Evolutionary conservation across 2,329 filamentous ascomycete species (phyloP).

Genomic region (Aspergillus pseudotamarii): DNA sequence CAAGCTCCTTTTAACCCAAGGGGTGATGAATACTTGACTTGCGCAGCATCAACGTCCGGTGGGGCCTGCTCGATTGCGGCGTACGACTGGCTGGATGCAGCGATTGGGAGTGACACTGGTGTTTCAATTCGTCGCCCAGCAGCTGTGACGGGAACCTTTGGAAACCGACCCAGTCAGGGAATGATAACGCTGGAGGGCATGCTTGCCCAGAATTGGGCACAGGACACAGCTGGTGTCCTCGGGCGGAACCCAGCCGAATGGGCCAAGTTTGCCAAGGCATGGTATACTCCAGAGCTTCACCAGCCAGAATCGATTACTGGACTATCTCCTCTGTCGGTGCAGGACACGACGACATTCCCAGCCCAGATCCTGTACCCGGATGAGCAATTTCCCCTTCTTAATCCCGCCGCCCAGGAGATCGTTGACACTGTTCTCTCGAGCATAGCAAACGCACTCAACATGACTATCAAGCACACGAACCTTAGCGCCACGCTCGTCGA

Average conservation of each 20-base stretch:
- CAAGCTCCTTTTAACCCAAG: conserved; percentile 41
- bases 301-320: conserved; percentile 11
- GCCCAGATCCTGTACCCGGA: conserved; percentile 19
- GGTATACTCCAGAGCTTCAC: conserved; percentile 14
- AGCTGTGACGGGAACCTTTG: conserved; percentile 48
- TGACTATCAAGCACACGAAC: conserved; percentile 28
- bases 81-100: conserved; percentile 46
- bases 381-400: conserved; percentile 23
- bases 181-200: conserved; percentile 46
- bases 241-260: conserved; percentile 29
- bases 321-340: conserved; percentile 3
- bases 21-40: conserved; percentile 39
- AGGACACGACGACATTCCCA: conserved; percentile 15
- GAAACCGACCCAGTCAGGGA: conserved; percentile 48
- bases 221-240: conserved; percentile 51
- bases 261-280: conserved; percentile 15
- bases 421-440: conserved; percentile 9
- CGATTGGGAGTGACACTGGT: conserved; percentile 47
- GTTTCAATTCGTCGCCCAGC: conserved; percentile 53
- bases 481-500: conserved; percentile 16
- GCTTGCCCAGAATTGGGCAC: conserved; percentile 42
- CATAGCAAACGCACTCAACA: conserved; percentile 24
- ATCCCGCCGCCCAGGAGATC: conserved; percentile 22
- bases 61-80: conserved; percentile 38
- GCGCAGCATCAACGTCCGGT: conserved; percentile 35